phyloP scores from a whole-genome alignment of 768 basidiomycete species.

The Exidia glandulosa region DNA sequence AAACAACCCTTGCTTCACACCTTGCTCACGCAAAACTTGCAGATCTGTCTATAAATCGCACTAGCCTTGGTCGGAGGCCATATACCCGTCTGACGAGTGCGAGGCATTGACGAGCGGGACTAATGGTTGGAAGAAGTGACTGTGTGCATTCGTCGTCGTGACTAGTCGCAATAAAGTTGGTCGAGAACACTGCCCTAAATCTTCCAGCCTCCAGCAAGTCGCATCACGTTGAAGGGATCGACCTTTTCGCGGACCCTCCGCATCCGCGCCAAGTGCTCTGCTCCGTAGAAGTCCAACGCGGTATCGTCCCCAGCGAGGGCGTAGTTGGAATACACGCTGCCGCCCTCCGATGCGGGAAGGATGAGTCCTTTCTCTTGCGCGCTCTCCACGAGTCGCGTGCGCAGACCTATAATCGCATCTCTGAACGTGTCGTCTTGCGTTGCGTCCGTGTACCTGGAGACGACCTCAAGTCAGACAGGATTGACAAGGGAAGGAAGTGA shows the following conservation, averaged over 20 bases:
- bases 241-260: background rate
- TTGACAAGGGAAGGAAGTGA: background rate
- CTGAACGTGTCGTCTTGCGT: background rate
- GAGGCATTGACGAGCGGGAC: too few relatives aligned
- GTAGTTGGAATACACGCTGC: slow-evolving; percentile 11
- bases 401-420: background rate
- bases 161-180: too few relatives aligned
- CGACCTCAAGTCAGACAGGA: background rate
- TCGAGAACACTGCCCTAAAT: too few relatives aligned
- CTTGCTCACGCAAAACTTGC: too few relatives aligned
- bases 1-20: too few relatives aligned
- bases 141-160: too few relatives aligned
- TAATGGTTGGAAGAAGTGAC: too few relatives aligned
- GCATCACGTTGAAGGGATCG: slow-evolving; percentile 12
- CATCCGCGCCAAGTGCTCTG: slow-evolving; percentile 6
- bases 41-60: too few relatives aligned
- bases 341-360: background rate
- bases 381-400: background rate
- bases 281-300: slow-evolving; percentile 7
- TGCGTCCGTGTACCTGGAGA: background rate
- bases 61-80: too few relatives aligned
- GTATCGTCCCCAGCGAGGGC: slow-evolving; percentile 8
- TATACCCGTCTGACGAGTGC: too few relatives aligned
- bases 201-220: slow-evolving; percentile 12
- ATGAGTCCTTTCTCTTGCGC: slow-evolving; percentile 9